A percentile compares a stretch with the other conserved stretches of the same genome.
phyloP scores from a whole-genome alignment of 1,284 basidiomycete genomes.

The Phenoliferia sp. region DNA sequence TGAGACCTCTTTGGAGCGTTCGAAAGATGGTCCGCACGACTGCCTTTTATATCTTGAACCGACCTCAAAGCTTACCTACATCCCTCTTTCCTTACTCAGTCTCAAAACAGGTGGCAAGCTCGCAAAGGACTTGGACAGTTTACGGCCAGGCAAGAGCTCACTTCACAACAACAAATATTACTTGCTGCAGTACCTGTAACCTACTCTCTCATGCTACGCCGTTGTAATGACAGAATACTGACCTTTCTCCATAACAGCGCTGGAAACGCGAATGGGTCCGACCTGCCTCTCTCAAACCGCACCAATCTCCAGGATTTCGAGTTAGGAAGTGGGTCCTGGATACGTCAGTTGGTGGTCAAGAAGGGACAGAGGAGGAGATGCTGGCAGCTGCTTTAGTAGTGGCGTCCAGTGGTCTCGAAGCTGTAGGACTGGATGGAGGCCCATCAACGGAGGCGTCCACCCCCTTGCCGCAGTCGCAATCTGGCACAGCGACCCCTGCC shows the following conservation, averaged over 20 bases:
- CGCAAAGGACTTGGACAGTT: conserved; percentile 1
- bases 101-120: neutral
- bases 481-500: too few relatives aligned
- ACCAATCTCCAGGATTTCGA: conserved; percentile 23
- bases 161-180: neutral
- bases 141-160: neutral
- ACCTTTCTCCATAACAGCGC: conserved; percentile 1
- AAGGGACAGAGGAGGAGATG: conserved; percentile 26
- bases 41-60: neutral
- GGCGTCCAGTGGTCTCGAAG: conserved; percentile 9
- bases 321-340: conserved; percentile 29
- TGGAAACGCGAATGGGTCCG: conserved; percentile 31
- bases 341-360: conserved; percentile 8
- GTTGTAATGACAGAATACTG: neutral
- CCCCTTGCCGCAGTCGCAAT: too few relatives aligned
- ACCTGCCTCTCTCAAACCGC: conserved; percentile 20
- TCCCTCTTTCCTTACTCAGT: neutral
- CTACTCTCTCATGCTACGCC: neutral
- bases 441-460: too few relatives aligned
- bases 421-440: too few relatives aligned
- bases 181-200: conserved; percentile 1
- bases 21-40: neutral
- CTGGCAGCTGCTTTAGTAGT: conserved; percentile 19
- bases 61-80: neutral
- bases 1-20: too few relatives aligned